phyloP scores from a whole-genome alignment of 345 rosid species.

The Trapa incisa region DNA sequence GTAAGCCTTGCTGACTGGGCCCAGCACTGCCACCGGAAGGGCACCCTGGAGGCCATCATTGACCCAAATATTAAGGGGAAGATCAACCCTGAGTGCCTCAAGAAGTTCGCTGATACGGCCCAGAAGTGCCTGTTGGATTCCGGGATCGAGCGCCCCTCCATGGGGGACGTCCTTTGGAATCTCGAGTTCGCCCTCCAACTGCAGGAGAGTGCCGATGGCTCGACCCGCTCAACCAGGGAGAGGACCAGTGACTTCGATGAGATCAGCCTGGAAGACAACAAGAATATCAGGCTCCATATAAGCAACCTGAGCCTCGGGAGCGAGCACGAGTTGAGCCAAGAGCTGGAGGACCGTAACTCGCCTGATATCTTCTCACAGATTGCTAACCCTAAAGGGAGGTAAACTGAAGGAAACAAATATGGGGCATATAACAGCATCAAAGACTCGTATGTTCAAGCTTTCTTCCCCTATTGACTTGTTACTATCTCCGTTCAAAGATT shows the following conservation, averaged over 20 bases:
- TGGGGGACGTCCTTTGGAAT: constrained; percentile 72
- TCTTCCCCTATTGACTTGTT: not conserved
- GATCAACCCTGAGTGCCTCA: constrained; percentile 37
- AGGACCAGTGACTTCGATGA: constrained; percentile 17
- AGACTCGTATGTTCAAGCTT: not conserved
- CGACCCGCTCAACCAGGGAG: constrained; percentile 11
- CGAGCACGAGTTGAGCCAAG: constrained; percentile 18
- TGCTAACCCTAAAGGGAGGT: constrained; percentile 53
- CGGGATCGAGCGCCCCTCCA: constrained; percentile 46
- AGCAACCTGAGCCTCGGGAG: constrained; percentile 18
- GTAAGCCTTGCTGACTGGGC: constrained; percentile 93
- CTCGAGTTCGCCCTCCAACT: constrained; percentile 57
- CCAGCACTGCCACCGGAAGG: constrained; percentile 32
- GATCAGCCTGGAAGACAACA: constrained; percentile 1
- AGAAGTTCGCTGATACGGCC: constrained; percentile 49
- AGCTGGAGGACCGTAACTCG: constrained; percentile 19
- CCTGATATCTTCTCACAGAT: constrained; percentile 44
- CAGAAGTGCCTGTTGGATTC: constrained; percentile 42
- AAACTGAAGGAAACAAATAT: not conserved
- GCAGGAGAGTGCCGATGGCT: constrained; percentile 31
- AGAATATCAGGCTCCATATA: constrained; percentile 4
- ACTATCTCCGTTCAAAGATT: not conserved
- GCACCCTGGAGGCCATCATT: constrained; percentile 39
- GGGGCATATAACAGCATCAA: not conserved
- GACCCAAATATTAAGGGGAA: constrained; percentile 49